Evolutionary conservation across 768 basidiomycete genomes (phyloP), one percentile per base, ranked within the genome.

Genomic region (Rhodotorula paludigena): DNA sequence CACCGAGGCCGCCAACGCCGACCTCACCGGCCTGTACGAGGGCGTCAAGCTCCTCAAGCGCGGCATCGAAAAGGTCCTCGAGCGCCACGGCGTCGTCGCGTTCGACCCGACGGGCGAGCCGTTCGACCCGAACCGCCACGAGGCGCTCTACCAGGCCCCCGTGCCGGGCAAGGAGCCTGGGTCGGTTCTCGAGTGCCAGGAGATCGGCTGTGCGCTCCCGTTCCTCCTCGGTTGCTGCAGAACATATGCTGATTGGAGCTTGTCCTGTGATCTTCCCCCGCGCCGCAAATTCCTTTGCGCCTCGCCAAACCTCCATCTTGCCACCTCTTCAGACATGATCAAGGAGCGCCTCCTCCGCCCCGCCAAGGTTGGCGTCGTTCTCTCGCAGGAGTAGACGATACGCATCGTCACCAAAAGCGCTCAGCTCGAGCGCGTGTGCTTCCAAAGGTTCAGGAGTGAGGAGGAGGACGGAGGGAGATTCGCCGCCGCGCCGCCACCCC

Each of bases 81-180:
- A 87, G 81, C 87, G 90, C 80, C 91, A 92, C 80, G 88, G 92
- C 66, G 86, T 98, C 78, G 90, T 87, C 65, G 85, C 89, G 2
- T 96, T 92, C 75, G 91, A 96, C 77, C 90, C 93, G 21, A 87
- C 85, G 0, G 94, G 94, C 49, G 91, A 94, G 79, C 82, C 82
- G 72, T 99, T 99, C 75, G 92, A 99, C 79, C 94, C 96, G 23
- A 97, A 97, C 79, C 80, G 81, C 39, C 94, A 98, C 75, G 96
- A 99, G 80, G 96, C 96, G 18, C 82, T 96, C 35, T 98, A 90
- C 80, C 91, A 93, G 80, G 89, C 85, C 33, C 92, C 93, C 30
- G 83, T 92, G 71, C 88, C 90, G 2, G 89, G 84, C 21, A 90
- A 89, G 80, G 86, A 88, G 77, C 86, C 91, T 2, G 94, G 94